A percentile compares a stretch with the other conserved stretches of the same genome.
Evolutionary conservation across 306 rosid genomes (phyloP).

Genomic region (Bauhinia variegata): DNA sequence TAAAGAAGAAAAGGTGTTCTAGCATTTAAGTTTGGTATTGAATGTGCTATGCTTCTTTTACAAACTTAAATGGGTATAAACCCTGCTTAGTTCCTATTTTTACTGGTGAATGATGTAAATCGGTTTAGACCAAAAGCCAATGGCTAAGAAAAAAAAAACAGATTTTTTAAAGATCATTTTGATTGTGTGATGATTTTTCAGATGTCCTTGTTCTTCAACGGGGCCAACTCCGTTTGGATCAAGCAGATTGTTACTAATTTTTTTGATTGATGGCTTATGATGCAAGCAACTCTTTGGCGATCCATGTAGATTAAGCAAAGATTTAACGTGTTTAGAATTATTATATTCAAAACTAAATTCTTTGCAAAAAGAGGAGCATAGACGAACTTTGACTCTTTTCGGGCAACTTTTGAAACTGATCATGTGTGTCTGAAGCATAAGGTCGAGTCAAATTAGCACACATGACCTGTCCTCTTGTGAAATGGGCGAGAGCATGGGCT

Average conservation of each 20-base stretch:
- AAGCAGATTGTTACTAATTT: constrained; percentile 9
- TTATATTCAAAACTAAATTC: constrained; percentile 33
- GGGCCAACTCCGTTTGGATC: constrained; percentile 32
- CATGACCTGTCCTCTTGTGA: constrained; percentile 52
- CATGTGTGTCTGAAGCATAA: constrained; percentile 39
- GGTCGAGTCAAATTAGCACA: constrained; percentile 44
- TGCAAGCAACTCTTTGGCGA: constrained; percentile 37
- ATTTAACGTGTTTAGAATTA: constrained; percentile 40
- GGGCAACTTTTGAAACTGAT: constrained; percentile 44
- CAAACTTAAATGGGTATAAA: constrained; percentile 24
- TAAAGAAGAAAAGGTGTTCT: constrained; percentile 31
- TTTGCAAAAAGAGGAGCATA: constrained; percentile 35
- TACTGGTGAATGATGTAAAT: constrained; percentile 11
- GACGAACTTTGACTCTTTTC: constrained; percentile 44
- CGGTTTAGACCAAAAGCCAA: constrained; percentile 8
- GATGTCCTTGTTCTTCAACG: constrained; percentile 9
- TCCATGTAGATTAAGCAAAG: constrained; percentile 4
- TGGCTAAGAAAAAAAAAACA: constrained; percentile 1
- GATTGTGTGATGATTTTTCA: constrained; percentile 19
- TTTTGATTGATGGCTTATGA: constrained; percentile 14
- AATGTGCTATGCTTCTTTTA: constrained; percentile 28
- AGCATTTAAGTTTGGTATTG: constrained; percentile 39
- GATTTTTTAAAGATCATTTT: constrained; percentile 13
- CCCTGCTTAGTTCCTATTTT: constrained; percentile 14
- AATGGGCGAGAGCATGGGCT: constrained; percentile 56